Percentiles rank a stretch among this genome's conserved stretches.
Conservation (phyloP, 2,329 filamentous ascomycete genomes). For the Neofusicoccum sp. region DNA sequence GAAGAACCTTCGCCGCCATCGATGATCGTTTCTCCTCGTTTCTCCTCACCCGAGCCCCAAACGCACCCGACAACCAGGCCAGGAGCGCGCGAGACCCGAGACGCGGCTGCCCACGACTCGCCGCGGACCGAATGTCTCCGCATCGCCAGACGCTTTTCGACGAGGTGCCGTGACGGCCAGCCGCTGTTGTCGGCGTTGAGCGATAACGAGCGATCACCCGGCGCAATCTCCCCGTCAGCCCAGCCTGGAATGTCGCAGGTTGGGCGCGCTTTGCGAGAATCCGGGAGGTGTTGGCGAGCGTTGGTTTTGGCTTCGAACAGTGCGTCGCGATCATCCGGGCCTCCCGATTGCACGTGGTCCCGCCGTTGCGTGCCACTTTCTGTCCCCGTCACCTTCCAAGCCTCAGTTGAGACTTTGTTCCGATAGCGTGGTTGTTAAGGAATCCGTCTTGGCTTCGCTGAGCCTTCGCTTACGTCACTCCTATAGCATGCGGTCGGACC, state of each 20-base stretch:
- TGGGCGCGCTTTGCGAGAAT: background rate
- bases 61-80: too few species aligned
- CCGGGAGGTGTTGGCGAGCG: constrained; percentile 2
- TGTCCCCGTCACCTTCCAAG: too few species aligned
- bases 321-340: constrained; percentile 14
- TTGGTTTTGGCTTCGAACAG: constrained; percentile 16
- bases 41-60: background rate
- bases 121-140: background rate
- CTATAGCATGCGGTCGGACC: too few species aligned
- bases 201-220: background rate
- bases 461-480: too few species aligned
- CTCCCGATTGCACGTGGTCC: background rate
- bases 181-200: background rate
- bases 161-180: background rate
- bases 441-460: too few species aligned
- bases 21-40: background rate
- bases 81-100: too few species aligned
- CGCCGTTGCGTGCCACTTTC: too few species aligned
- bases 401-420: too few species aligned
- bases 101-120: background rate
- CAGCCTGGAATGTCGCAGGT: background rate
- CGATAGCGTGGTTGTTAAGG: too few species aligned
- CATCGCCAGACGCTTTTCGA: background rate
- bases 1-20: background rate
- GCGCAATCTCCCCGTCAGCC: background rate